Percentiles rank a stretch among this genome's conserved stretches.
Evolutionary conservation across 805 yeast genomes (phyloP).

Genomic region (Candida ponderosae): DNA sequence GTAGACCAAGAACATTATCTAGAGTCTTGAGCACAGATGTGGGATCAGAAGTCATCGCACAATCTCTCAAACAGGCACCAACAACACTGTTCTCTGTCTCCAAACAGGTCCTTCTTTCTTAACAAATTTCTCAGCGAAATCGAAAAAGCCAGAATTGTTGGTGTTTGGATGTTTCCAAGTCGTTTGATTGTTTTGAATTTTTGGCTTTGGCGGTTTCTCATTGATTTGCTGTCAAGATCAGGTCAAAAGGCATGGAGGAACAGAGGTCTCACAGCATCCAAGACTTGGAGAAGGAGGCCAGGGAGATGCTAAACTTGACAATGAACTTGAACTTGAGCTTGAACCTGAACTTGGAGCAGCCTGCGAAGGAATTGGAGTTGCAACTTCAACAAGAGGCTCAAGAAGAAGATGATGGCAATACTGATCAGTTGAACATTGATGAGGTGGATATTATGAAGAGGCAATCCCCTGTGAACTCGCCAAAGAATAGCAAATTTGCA

Average conservation of each 20-base stretch:
- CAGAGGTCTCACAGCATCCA: background rate
- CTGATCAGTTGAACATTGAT: constrained; percentile 29
- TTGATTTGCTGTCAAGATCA: too few species aligned
- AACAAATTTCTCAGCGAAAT: background rate
- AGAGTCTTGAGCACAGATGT: constrained; percentile 3
- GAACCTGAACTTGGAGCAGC: constrained; percentile 4
- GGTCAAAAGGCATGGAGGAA: background rate
- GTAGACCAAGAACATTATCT: constrained; percentile 6
- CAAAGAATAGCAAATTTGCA: too few species aligned
- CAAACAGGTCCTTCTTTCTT: background rate
- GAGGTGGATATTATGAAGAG: constrained; percentile 41
- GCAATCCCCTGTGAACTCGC: too few species aligned
- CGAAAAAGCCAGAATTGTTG: background rate
- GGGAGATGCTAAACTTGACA: background rate
- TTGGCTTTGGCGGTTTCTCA: too few species aligned
- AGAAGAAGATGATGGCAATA: constrained; percentile 17
- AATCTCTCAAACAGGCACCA: too few species aligned
- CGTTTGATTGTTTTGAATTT: too few species aligned
- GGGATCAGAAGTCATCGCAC: background rate
- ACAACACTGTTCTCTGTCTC: constrained; percentile 2
- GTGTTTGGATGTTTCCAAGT: constrained; percentile 5
- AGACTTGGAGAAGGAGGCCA: constrained; percentile 3
- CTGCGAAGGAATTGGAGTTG: constrained; percentile 4
- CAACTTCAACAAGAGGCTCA: constrained; percentile 6
- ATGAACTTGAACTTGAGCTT: constrained; percentile 5